phyloP scores from a whole-genome alignment of 805 yeast species.

The Sugiyamaella valdiviana region DNA sequence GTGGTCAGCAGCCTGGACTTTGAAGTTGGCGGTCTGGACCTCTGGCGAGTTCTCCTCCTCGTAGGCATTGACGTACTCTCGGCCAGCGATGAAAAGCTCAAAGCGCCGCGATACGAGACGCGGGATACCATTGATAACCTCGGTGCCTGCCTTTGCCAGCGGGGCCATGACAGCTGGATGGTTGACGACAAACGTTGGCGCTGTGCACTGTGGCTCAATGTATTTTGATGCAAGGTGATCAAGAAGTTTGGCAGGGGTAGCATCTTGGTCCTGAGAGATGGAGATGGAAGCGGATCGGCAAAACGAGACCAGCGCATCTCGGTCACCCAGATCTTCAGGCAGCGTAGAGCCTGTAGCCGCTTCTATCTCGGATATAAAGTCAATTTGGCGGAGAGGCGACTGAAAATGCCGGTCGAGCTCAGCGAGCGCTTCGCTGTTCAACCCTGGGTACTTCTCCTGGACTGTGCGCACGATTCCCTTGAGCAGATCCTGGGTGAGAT shows the following conservation, averaged over 20 bases:
- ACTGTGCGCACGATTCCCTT: slow-evolving; percentile 35
- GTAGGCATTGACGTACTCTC: slow-evolving; percentile 85
- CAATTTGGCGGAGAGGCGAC: slow-evolving; percentile 40
- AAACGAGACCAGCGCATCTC: slow-evolving; percentile 37
- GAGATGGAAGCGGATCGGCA: slow-evolving; percentile 35
- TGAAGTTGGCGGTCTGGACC: slow-evolving; percentile 59
- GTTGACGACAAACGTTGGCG: slow-evolving; percentile 70
- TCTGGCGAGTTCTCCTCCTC: slow-evolving; percentile 93
- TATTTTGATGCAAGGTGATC: slow-evolving; percentile 56
- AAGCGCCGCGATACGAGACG: slow-evolving; percentile 57
- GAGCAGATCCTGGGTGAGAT: slow-evolving; percentile 55
- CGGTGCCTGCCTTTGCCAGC: slow-evolving; percentile 59
- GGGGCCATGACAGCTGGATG: slow-evolving; percentile 88
- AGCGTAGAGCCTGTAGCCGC: slow-evolving; percentile 41
- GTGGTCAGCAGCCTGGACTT: slow-evolving; percentile 38
- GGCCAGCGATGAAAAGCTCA: slow-evolving; percentile 74
- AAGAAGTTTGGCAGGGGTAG: slow-evolving; percentile 50
- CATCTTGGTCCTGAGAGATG: slow-evolving; percentile 19
- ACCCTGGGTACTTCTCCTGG: slow-evolving; percentile 4
- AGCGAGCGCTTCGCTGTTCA: slow-evolving; percentile 11
- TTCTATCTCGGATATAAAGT: slow-evolving; percentile 64
- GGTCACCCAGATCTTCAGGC: slow-evolving; percentile 41
- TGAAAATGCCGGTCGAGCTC: slow-evolving; percentile 12
- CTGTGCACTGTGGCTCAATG: slow-evolving; percentile 57
- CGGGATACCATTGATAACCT: slow-evolving; percentile 23